A percentile compares a stretch with the other conserved stretches of the same genome.
Evolutionary conservation across 192 early-diverging fungal species (phyloP).

Genomic region (Coemansia sp.): DNA sequence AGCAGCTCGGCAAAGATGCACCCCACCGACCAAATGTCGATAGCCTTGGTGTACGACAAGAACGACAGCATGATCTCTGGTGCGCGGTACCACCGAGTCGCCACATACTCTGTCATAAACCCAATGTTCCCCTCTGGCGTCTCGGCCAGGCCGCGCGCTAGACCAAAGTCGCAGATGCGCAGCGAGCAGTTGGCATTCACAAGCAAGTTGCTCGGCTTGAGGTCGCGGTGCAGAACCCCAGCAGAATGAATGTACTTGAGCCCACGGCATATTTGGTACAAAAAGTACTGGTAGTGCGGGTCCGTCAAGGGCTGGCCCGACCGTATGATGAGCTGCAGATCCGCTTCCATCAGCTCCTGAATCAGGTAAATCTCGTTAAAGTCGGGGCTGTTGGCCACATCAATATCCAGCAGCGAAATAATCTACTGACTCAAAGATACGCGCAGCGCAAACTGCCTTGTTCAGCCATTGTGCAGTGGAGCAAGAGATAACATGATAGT

Average conservation of each 20-base stretch:
- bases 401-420: constrained; percentile 86
- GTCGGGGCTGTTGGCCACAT: constrained; percentile 73
- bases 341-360: constrained; percentile 98
- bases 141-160: constrained; percentile 88
- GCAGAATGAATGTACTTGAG: constrained; percentile 99
- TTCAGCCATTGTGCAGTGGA: too few relatives aligned
- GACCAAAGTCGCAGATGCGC: constrained; percentile 97
- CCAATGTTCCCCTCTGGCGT: constrained; percentile 75
- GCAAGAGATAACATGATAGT: too few relatives aligned
- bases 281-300: constrained; percentile 98
- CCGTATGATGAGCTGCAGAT: constrained; percentile 95
- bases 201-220: constrained; percentile 90
- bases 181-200: constrained; percentile 91
- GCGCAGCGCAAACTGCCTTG: neutral
- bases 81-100: constrained; percentile 98
- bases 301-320: constrained; percentile 88
- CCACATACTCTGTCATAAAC: constrained; percentile 99
- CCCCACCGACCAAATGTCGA: constrained; percentile 98
- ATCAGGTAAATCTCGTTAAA: constrained; percentile 96
- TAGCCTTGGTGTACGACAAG: constrained; percentile 97
- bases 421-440: constrained; percentile 55
- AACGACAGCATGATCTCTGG: constrained; percentile 99
- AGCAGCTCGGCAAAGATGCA: constrained; percentile 99
- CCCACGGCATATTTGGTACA: constrained; percentile 94
- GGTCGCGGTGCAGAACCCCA: constrained; percentile 94